A percentile compares a stretch with the other conserved stretches of the same genome.
These are phyloP conservation scores for Paraurostyla sp. DNA, from an alignment of 73 alveolate species.

Conservation along the genomic window DNA sequence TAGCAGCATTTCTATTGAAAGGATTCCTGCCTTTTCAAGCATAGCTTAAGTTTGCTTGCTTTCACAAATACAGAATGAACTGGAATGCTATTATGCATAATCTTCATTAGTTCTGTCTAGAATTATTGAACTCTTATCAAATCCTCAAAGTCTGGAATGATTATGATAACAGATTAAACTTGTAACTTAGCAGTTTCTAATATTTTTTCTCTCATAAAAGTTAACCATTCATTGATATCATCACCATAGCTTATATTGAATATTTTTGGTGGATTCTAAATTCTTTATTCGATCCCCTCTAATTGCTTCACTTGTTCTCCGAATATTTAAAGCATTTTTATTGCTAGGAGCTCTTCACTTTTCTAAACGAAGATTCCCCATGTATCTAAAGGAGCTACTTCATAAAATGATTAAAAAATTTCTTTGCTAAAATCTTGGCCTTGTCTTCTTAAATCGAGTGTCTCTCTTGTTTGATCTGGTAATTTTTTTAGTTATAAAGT, in stretches of 20 bases:
- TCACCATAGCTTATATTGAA: not conserved
- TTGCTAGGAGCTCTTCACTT: conserved; percentile 21
- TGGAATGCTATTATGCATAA: not conserved
- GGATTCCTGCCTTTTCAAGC: not conserved
- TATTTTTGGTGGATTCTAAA: conserved; percentile 31
- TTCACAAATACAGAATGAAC: not conserved
- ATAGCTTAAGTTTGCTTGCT: not conserved
- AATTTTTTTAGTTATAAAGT: not conserved
- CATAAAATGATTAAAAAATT: not conserved
- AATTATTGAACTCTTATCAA: not conserved
- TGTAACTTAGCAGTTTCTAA: not conserved
- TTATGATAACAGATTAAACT: conserved; percentile 14
- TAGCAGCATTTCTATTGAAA: not conserved
- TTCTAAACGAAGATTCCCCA: conserved; percentile 41
- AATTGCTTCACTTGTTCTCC: not conserved
- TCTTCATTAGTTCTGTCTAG: not conserved
- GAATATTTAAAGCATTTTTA: conserved; percentile 23
- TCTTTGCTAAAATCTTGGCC: not conserved
- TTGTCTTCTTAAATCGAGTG: not conserved
- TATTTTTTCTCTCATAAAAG: not conserved
- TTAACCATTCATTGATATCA: not conserved
- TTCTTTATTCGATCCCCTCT: not conserved
- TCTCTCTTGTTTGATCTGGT: not conserved
- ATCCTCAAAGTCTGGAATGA: conserved; percentile 6
- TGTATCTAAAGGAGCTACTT: conserved; percentile 27